Conservation (phyloP, 2,329 filamentous ascomycete species). For the Paraphaeosphaeria minitans region DNA sequence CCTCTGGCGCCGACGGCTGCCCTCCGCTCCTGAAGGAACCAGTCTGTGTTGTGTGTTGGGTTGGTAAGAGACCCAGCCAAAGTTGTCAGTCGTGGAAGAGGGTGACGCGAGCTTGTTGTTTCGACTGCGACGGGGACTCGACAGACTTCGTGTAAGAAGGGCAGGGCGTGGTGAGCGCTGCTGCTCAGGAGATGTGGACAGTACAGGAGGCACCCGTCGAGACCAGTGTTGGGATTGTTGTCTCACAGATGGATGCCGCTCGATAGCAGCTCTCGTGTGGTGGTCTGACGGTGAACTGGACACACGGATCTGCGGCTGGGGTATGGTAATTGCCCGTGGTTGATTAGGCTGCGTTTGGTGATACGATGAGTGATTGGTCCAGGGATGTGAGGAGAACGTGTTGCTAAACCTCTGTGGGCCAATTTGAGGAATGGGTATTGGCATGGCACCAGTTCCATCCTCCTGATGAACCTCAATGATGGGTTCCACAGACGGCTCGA, state of each 20-base stretch:
- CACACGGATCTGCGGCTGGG: conserved; percentile 24
- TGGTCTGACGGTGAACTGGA: background rate
- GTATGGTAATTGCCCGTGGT: conserved; percentile 36
- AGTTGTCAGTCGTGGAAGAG: conserved; percentile 34
- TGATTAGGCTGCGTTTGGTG: conserved; percentile 19
- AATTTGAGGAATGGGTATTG: conserved; percentile 39
- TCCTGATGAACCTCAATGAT: conserved; percentile 35
- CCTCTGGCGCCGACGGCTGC: conserved; percentile 29
- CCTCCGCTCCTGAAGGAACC: conserved; percentile 36
- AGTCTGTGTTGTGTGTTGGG: conserved; percentile 38
- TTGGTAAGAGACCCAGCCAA: conserved; percentile 44
- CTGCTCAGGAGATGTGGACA: conserved; percentile 34
- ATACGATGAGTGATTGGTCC: conserved; percentile 15
- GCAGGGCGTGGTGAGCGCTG: conserved; percentile 27
- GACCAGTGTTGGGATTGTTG: conserved; percentile 21
- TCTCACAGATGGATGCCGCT: conserved; percentile 13
- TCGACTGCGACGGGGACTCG: conserved; percentile 27
- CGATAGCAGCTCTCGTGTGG: background rate
- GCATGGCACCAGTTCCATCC: conserved; percentile 17
- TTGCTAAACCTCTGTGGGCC: conserved; percentile 24
- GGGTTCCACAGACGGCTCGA: conserved; percentile 37
- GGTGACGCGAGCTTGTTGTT: conserved; percentile 27
- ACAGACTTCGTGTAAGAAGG: conserved; percentile 33
- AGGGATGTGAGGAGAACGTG: conserved; percentile 19
- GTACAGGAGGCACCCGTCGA: conserved; percentile 27